phyloP scores from a whole-genome alignment of 441 rosid genomes.

The Euphorbia schlechtendalii region DNA sequence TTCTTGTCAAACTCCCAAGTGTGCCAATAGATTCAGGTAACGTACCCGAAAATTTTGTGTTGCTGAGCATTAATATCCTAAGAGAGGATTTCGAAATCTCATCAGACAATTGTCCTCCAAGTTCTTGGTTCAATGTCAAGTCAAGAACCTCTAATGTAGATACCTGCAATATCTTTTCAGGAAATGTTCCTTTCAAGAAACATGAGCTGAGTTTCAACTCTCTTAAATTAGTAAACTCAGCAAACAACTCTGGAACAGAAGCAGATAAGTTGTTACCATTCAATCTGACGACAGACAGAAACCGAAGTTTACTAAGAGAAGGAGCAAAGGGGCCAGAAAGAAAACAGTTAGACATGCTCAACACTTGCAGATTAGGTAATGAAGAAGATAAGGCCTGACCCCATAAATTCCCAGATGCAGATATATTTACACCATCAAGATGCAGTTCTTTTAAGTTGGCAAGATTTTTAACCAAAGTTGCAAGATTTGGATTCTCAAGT shows the following conservation, averaged over 20 bases:
- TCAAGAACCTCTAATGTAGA: slow-evolving; percentile 21
- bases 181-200: slow-evolving; percentile 25
- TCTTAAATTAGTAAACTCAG: slow-evolving; percentile 18
- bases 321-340: slow-evolving; percentile 39
- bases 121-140: slow-evolving; percentile 6
- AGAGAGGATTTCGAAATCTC: slow-evolving; percentile 17
- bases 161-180: slow-evolving; percentile 23
- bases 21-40: slow-evolving; percentile 28
- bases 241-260: slow-evolving; percentile 28
- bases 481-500: slow-evolving; percentile 31
- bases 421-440: slow-evolving; percentile 43
- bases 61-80: slow-evolving; percentile 8
- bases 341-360: slow-evolving; percentile 39
- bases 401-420: slow-evolving; percentile 27
- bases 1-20: slow-evolving; percentile 16
- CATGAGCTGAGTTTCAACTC: slow-evolving; percentile 18
- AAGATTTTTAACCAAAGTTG: slow-evolving; percentile 25
- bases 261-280: slow-evolving; percentile 25
- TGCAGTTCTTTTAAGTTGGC: slow-evolving; percentile 19
- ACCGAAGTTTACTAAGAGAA: slow-evolving; percentile 24
- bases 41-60: slow-evolving; percentile 17
- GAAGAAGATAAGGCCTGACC: slow-evolving; percentile 34
- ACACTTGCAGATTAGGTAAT: slow-evolving; percentile 22
- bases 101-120: slow-evolving; percentile 6
- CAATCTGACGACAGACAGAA: slow-evolving; percentile 27